phyloP scores from a whole-genome alignment of 1,284 basidiomycete genomes.

The Leucoagaricus sp. region DNA sequence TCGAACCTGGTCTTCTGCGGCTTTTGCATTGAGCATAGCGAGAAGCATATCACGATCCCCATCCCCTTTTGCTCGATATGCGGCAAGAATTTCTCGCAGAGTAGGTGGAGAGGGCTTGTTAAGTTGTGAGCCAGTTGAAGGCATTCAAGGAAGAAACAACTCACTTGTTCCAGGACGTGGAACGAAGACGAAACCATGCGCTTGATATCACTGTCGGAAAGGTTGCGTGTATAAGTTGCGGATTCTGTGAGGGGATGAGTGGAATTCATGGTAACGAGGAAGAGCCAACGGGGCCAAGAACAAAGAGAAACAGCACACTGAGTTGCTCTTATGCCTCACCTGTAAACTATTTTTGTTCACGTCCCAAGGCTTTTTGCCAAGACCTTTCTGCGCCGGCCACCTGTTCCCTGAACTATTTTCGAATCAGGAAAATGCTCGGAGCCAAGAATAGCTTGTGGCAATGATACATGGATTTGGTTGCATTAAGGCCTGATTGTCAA shows the following conservation, averaged over 20 bases:
- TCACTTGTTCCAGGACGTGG: constrained; percentile 40
- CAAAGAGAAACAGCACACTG: constrained; percentile 32
- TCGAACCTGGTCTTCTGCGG: constrained; percentile 79
- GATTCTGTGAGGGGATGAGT: constrained; percentile 26
- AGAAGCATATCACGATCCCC: constrained; percentile 89
- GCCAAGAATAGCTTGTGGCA: constrained; percentile 27
- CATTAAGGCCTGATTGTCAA: not conserved
- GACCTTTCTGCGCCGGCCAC: constrained; percentile 24
- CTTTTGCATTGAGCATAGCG: constrained; percentile 86
- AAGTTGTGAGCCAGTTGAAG: constrained; percentile 9
- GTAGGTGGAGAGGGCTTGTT: constrained; percentile 71
- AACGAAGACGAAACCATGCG: constrained; percentile 33
- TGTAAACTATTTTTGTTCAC: constrained; percentile 42
- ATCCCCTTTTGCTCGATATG: constrained; percentile 81
- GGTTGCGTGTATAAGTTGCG: constrained; percentile 23
- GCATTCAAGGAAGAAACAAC: constrained; percentile 14
- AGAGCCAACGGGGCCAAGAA: constrained; percentile 39
- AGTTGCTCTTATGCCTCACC: constrained; percentile 43
- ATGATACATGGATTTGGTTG: constrained; percentile 7
- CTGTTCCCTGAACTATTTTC: constrained; percentile 38
- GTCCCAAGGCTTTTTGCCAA: constrained; percentile 46
- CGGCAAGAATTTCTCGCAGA: constrained; percentile 81
- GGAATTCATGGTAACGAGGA: constrained; percentile 33
- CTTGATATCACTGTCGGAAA: constrained; percentile 27
- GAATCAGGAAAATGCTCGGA: constrained; percentile 33